Evolutionary conservation across 108 stramenopile species (phyloP), one percentile per base, ranked within the genome.

Genomic region (Skeletonema grethae): DNA sequence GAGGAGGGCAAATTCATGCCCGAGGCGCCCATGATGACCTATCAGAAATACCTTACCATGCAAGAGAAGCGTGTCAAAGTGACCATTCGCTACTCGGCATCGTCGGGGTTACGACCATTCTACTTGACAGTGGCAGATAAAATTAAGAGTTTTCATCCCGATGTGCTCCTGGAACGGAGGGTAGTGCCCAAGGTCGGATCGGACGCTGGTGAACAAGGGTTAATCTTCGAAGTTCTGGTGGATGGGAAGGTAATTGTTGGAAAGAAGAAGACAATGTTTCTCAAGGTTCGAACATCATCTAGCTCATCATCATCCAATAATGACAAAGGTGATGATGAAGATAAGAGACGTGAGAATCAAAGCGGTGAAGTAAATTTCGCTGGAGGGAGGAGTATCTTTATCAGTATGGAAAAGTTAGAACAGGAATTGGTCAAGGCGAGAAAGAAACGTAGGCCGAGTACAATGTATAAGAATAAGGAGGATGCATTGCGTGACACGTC

Each of bases 331-430:
- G 65, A 67, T 16, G 64, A 72, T 31, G 69, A 65, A 16, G 76
- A 24, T 6, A 66, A 18, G 16, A 48, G 50, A 29, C 55, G 50
- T 58, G 57, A 38, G 35, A 56, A 65, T 39, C 30, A 36, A 30
- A 63, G 38, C 39, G 57, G 67, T 16, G 57, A 59, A 34, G 25
- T 69, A 10, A 79, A 86, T 57, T 68, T 73, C 25, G 80, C 83
- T 22, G 72, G 68, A 24, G 83, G 72, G 0, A 61, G 63, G 25
- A 83, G 75, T 58, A 79, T 94, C 18, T 94, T 84, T 83, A 86
- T 91, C 0, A 87, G 85, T 62, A 94, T 94, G 93, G 67, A 83
- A 71, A 88, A 90, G 65, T 58, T 94, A 60, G 90, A 90, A 45
- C 62, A 76, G n/a, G 90, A 89, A 45, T 89, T 94, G 73, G 50